Evolutionary conservation across 1,284 basidiomycete species (phyloP).

Genomic region (Quambalaria eucalypti): DNA sequence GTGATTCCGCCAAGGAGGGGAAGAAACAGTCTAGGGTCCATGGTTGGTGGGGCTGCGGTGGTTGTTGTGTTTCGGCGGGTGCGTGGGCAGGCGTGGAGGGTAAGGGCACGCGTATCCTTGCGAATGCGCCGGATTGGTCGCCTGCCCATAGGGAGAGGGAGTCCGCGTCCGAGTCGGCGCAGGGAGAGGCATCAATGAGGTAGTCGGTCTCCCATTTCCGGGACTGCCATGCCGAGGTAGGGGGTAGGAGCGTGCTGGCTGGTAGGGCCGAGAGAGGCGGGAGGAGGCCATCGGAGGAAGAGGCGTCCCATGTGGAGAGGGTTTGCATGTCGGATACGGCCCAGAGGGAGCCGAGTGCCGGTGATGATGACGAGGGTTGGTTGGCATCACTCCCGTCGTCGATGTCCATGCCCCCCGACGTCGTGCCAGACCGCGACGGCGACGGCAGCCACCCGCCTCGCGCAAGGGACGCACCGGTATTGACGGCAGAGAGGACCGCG

Average conservation of each 20-base stretch:
- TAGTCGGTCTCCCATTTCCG: conserved; percentile 38
- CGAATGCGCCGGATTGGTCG: neutral
- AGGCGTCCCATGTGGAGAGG: conserved; percentile 32
- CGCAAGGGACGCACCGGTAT: conserved; percentile 37
- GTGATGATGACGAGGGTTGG: neutral
- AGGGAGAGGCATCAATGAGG: conserved; percentile 28
- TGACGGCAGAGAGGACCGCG: conserved; percentile 39
- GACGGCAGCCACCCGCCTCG: conserved; percentile 25
- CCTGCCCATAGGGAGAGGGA: neutral
- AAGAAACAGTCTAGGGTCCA: conserved; percentile 17
- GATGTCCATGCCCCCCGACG: neutral
- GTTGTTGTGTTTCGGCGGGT: neutral
- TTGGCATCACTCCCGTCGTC: conserved; percentile 1
- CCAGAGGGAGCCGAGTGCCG: conserved; percentile 28
- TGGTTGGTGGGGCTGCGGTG: neutral
- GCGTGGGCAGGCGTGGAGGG: neutral
- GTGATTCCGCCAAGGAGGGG: conserved; percentile 12
- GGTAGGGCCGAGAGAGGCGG: conserved; percentile 2
- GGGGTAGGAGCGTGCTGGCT: neutral
- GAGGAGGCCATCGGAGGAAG: conserved; percentile 25
- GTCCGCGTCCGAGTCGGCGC: neutral
- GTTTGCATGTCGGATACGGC: conserved; percentile 45
- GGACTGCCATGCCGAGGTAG: conserved; percentile 1
- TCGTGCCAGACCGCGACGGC: neutral
- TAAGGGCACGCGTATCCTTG: neutral